phyloP scores from a whole-genome alignment of 2,329 filamentous ascomycete genomes.

The Dactylonectria macrodidyma region DNA sequence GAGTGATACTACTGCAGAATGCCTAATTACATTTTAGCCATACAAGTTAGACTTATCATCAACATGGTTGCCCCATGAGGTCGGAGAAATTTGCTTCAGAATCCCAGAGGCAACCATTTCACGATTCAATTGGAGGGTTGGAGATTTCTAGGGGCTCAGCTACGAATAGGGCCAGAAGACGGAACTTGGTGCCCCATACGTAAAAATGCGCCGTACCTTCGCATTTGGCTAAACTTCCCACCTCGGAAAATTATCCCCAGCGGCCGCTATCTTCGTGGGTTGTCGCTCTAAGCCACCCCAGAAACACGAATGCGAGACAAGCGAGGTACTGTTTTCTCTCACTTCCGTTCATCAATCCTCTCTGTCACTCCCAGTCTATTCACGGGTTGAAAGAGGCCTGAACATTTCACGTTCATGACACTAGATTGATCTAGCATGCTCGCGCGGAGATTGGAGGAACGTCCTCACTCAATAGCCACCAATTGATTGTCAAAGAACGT shows the following conservation, averaged over 20 bases:
- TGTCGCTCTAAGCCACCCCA: neutral
- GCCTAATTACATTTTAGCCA: neutral
- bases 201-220: neutral
- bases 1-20: neutral
- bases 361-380: neutral
- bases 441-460: slow-evolving; percentile 3
- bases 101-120: slow-evolving; percentile 1
- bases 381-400: neutral
- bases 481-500: neutral
- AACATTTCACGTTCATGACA: too few species aligned
- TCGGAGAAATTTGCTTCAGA: slow-evolving; percentile 4
- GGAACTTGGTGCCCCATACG: slow-evolving; percentile 2
- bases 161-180: neutral
- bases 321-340: slow-evolving; percentile 2
- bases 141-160: neutral
- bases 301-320: neutral
- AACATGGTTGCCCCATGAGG: neutral
- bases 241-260: neutral
- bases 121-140: neutral
- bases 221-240: neutral
- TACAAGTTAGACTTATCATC: neutral
- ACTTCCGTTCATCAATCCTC: neutral
- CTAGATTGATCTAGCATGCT: neutral
- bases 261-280: neutral
- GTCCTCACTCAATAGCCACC: neutral